phyloP scores from a whole-genome alignment of 495 filamentous ascomycete species.

The Xeromyces bisporus region DNA sequence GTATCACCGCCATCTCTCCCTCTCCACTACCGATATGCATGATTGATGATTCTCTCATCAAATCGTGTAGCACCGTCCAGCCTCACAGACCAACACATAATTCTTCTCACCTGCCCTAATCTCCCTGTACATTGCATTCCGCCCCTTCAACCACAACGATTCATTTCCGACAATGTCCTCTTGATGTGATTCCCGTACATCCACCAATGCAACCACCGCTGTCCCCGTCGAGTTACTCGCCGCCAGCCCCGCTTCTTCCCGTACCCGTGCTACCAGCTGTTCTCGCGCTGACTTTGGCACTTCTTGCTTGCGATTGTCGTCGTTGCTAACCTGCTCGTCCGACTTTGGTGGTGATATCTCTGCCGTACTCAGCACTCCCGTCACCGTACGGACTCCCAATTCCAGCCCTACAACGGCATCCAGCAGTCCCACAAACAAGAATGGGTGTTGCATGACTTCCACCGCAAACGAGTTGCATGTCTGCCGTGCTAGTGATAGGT shows the following conservation, averaged over 20 bases:
- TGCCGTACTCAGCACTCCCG: conserved; percentile 21
- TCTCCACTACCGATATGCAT: too few relatives aligned
- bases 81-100: conserved; percentile 34
- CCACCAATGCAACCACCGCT: conserved; percentile 20
- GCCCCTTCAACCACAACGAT: conserved; percentile 35
- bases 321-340: conserved; percentile 10
- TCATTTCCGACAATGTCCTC: conserved; percentile 34
- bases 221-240: conserved; percentile 21
- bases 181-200: conserved; percentile 24
- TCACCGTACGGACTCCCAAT: conserved; percentile 31
- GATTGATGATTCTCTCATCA: too few relatives aligned
- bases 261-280: conserved; percentile 19
- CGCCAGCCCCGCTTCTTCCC: conserved; percentile 23
- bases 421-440: conserved; percentile 68
- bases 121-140: conserved; percentile 30
- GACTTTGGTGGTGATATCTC: conserved; percentile 8
- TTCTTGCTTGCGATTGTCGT: too few relatives aligned
- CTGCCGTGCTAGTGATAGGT: conserved; percentile 46
- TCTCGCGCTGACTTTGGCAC: conserved; percentile 21
- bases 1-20: too few relatives aligned
- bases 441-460: conserved; percentile 83
- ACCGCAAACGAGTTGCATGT: conserved; percentile 74
- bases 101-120: conserved; percentile 24
- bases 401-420: conserved; percentile 58
- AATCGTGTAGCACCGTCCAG: conserved; percentile 29